Evolutionary conservation across 495 filamentous ascomycete genomes (phyloP), one percentile per base, ranked within the genome.

Genomic region (Penicillium tannophilum): DNA sequence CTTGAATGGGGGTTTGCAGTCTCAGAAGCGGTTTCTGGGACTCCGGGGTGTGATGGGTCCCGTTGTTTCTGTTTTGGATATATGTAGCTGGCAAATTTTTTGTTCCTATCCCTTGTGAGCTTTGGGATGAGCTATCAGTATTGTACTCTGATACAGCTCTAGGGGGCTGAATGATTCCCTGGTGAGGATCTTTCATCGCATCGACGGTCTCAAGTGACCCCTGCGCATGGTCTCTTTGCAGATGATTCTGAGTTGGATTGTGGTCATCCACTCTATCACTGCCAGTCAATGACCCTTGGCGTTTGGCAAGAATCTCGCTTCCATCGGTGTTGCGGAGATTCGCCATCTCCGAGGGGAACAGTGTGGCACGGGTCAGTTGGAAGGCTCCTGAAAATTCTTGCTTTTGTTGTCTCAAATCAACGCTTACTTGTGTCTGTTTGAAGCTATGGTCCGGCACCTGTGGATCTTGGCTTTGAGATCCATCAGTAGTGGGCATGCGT

Each of bases 11-110:
- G 5, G 50, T 50, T 45, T 56, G 39, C n/a, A 39, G 36, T n/a
- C 52, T 45, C 3, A 67, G 53, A 17, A 69, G 56, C 14, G 68
- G 62, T 31, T 52, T 64, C 55, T 66, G 61, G 20, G 68, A 71
- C 17, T 62, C 63, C 0, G 65, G 61, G 20, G 61, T 68, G 17
- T 59, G 35, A 4, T 56, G 14, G 20, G 47, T 39, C 35, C 30
- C 2, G 35, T 41, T 9, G 33, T 26, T 4, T 26, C n/a, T 36
- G 8, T 6, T 26, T 54, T 2, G 14, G 14, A 24, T 12, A 41
- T 12, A 2, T 9, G 9, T 11, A 24, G 45, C 19, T 24, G 20
- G 7, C 10, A 28, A 17, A 41, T 0, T 12, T 41, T 17, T 17
- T 41, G 11, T 41, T 41, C 16, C 39, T 41, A 7, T 6, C 14